Conservation (phyloP, 2,329 filamentous ascomycete genomes). For the Lasiodiplodia sp. region DNA sequence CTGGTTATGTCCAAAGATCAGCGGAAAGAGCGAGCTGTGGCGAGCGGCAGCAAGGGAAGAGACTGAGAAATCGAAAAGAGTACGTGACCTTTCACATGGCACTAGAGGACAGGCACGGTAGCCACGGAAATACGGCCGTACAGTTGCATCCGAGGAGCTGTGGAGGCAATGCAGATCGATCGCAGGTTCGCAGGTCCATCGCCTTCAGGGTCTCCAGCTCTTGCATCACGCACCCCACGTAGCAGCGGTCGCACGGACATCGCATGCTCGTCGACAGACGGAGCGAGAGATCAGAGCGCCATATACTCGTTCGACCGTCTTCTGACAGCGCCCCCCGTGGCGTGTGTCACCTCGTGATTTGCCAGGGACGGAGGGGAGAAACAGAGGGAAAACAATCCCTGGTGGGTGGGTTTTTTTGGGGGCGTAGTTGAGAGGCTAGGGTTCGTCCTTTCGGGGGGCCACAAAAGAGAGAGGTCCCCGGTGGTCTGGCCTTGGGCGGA, state of each 20-base stretch:
- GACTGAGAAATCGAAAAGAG: neutral
- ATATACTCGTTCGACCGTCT: neutral
- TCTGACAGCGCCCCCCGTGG: neutral
- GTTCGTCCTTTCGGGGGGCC: neutral
- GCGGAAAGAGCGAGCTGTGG: neutral
- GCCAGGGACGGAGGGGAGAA: neutral
- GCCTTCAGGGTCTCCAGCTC: constrained; percentile 1
- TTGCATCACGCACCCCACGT: constrained; percentile 8
- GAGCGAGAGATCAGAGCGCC: neutral
- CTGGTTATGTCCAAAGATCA: neutral
- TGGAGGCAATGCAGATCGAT: constrained; percentile 20
- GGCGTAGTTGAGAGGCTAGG: no score
- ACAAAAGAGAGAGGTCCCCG: neutral
- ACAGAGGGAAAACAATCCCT: neutral
- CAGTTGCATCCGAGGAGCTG: neutral
- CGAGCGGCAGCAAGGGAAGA: neutral
- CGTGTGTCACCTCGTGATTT: constrained; percentile 7
- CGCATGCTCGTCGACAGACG: neutral
- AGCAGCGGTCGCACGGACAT: neutral
- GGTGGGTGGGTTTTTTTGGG: neutral
- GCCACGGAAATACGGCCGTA: neutral
- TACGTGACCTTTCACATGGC: neutral
- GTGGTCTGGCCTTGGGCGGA: neutral
- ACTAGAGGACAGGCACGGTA: neutral
- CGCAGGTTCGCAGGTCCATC: constrained; percentile 14